A percentile compares a stretch with the other conserved stretches of the same genome.
These are phyloP conservation scores for Fusarium veterinarium DNA, from an alignment of 2,329 filamentous ascomycete species.

Conservation along the genomic window DNA sequence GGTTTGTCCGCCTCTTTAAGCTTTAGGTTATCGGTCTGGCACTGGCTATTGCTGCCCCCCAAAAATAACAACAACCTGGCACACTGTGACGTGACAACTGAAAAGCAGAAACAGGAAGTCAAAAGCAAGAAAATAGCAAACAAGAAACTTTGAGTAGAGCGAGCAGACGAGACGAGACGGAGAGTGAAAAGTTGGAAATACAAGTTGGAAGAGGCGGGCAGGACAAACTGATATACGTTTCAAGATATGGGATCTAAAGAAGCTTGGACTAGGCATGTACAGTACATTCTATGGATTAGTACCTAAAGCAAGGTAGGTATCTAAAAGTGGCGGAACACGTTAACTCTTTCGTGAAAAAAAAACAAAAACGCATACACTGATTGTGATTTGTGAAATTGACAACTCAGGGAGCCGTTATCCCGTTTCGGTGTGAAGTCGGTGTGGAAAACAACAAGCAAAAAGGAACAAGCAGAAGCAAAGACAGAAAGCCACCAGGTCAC, in stretches of 20 bases:
- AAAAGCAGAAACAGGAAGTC: constrained; percentile 7
- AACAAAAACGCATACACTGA: constrained; percentile 10
- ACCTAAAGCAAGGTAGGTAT: neutral
- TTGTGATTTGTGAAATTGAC: constrained; percentile 37
- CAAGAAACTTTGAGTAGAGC: neutral
- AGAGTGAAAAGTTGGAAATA: constrained; percentile 2
- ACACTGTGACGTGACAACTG: constrained; percentile 22
- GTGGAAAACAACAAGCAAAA: constrained; percentile 23
- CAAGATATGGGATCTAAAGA: constrained; percentile 15
- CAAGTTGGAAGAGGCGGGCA: constrained; percentile 8
- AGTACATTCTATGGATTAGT: constrained; percentile 9
- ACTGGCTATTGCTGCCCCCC: constrained; percentile 6
- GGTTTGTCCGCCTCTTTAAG: constrained; percentile 21
- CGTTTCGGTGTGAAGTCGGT: constrained; percentile 51
- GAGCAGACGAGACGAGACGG: neutral
- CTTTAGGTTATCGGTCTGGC: constrained; percentile 18
- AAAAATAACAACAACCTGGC: constrained; percentile 15
- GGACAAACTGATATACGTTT: constrained; percentile 21
- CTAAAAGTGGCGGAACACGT: constrained; percentile 33
- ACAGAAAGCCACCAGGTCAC: constrained; percentile 11
- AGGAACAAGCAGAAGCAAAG: constrained; percentile 28
- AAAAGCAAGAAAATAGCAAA: constrained; percentile 10
- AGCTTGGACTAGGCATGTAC: constrained; percentile 11
- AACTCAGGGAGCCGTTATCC: constrained; percentile 30
- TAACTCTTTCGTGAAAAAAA: constrained; percentile 10